phyloP scores from a whole-genome alignment of 2,329 filamentous ascomycete species.

The Cladosporium sp. region DNA sequence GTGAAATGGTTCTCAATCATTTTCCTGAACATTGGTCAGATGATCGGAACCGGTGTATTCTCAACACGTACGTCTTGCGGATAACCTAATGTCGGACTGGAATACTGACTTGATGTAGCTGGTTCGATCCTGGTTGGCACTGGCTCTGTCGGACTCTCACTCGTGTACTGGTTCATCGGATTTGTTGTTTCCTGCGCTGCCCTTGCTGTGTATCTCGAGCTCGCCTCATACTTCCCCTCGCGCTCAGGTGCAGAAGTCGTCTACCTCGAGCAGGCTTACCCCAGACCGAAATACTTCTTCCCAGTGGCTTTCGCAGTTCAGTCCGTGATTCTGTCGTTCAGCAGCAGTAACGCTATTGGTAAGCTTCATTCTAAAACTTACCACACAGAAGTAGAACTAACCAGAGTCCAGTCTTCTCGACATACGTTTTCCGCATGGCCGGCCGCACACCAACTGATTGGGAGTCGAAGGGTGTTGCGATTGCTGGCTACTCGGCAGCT shows the following conservation, averaged over 20 bases:
- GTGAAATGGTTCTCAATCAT: conserved; percentile 57
- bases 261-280: conserved; percentile 68
- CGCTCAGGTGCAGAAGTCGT: conserved; percentile 67
- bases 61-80: conserved; percentile 59
- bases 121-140: conserved; percentile 59
- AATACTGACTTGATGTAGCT: conserved; percentile 41
- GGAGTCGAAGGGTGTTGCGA: conserved; percentile 66
- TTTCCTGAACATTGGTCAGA: conserved; percentile 62
- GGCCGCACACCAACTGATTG: conserved; percentile 56
- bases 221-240: conserved; percentile 65
- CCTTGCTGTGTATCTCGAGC: conserved; percentile 63
- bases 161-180: conserved; percentile 67
- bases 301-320: conserved; percentile 66
- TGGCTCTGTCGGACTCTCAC: conserved; percentile 61
- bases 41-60: conserved; percentile 55
- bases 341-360: conserved; percentile 64
- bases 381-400: neutral
- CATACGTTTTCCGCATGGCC: conserved; percentile 62
- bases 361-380: conserved; percentile 10
- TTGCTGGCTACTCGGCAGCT: conserved; percentile 63
- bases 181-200: conserved; percentile 58
- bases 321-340: conserved; percentile 64
- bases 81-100: neutral
- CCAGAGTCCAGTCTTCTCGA: conserved; percentile 44
- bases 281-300: conserved; percentile 63